Conservation (phyloP, 2,329 filamentous ascomycete genomes). For the Xylaria multiplex region DNA sequence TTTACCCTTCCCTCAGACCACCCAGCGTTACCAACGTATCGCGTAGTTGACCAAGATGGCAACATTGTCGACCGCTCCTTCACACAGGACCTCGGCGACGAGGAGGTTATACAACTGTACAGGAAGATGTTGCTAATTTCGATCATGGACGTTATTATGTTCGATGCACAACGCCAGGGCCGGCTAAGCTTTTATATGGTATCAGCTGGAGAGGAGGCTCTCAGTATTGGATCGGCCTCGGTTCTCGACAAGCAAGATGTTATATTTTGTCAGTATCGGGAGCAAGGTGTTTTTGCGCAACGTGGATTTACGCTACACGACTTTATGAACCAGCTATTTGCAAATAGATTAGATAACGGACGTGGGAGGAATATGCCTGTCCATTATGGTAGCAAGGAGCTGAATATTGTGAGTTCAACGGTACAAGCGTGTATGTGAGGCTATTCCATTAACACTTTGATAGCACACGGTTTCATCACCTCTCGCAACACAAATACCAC, state of each 20-base stretch:
- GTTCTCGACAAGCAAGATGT: conserved; percentile 87
- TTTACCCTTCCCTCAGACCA: conserved; percentile 80
- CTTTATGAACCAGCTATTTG: conserved; percentile 96
- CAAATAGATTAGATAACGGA: conserved; percentile 82
- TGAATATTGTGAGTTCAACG: conserved; percentile 76
- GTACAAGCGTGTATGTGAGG: conserved; percentile 5
- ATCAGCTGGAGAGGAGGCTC: conserved; percentile 92
- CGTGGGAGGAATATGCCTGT: conserved; percentile 95
- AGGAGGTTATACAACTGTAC: conserved; percentile 68
- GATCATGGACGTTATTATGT: conserved; percentile 98
- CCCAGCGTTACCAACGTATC: conserved; percentile 87
- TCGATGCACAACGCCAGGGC: conserved; percentile 96
- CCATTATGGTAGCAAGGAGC: conserved; percentile 86
- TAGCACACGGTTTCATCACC: conserved; percentile 88
- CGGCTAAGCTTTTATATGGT: conserved; percentile 97
- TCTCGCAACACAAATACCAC: conserved; percentile 87
- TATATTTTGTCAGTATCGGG: conserved; percentile 93
- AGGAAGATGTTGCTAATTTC: conserved; percentile 73
- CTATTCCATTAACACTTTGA: conserved; percentile 29
- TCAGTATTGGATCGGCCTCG: conserved; percentile 87
- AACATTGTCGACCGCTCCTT: conserved; percentile 79
- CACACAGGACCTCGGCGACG: conserved; percentile 74
- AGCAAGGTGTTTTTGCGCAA: conserved; percentile 90
- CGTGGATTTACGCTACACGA: conserved; percentile 86
- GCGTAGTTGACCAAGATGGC: conserved; percentile 90